Evolutionary conservation across 768 basidiomycete genomes (phyloP), one percentile per base, ranked within the genome.

Genomic region (Trametes gibbosa): DNA sequence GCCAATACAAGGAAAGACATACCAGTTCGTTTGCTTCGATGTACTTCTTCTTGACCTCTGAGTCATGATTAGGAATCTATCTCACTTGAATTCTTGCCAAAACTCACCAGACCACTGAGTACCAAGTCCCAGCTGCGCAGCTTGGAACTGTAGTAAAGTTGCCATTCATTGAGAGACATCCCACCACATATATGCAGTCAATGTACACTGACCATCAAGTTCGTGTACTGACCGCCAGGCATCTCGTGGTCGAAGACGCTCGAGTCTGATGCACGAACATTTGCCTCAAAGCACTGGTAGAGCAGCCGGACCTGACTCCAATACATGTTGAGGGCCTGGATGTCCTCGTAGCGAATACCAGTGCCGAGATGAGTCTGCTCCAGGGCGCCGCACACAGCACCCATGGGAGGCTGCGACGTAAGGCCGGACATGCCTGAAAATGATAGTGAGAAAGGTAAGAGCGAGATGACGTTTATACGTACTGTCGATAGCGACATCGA

Each of bases 401-500:
- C 97, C 97, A 99, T 99, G 5, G 97, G 92, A 19, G 97, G 95
- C 70, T 99, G 97, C 19, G 97, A 98, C 50, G 97, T 99, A 64
- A 96, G 79, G 59, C 97, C 97, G 56, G 96, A 98, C 90, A 99
- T 96, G 77, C 92, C 94, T 96, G 68, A 25, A 43, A 32, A 50
- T 52, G 64, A 32, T 29, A 23, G 62, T 71, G 29, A 73, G 24
- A 32, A 50, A 27, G 40, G 35, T 23, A 6, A 50, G 53, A 45
- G 34, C 55, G 21, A 27, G 17, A 46, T 17, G 34, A 41, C 54
- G 41, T 13, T 2, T 17, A 0, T 73, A 50, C 92, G 71, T 64
- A 94, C 95, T 96, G 75, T 99, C 97, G 69, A 99, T 98, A 41
- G 97, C 97, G 53, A 98, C 94, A 67, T 99, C 97, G 47, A 99